phyloP scores from a whole-genome alignment of 2,329 filamentous ascomycete genomes.

The Ophiostoma angusticollis region DNA sequence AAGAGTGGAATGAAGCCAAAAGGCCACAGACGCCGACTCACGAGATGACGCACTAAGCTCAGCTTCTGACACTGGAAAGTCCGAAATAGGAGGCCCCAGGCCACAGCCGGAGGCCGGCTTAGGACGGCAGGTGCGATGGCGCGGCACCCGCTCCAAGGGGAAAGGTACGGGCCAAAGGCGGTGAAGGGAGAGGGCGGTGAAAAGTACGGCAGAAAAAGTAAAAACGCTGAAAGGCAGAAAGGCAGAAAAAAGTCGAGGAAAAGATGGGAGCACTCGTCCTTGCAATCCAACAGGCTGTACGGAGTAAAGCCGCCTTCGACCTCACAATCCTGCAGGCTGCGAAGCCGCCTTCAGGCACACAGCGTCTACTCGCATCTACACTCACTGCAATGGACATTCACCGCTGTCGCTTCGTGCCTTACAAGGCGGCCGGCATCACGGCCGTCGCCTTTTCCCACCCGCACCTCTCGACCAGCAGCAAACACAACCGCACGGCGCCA shows the following conservation, averaged over 20 bases:
- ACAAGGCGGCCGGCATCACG: slow-evolving; percentile 84
- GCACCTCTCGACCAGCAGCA: slow-evolving; percentile 29
- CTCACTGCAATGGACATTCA: slow-evolving; percentile 80
- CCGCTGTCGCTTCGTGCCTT: slow-evolving; percentile 90
- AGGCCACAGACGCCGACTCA: too few species aligned
- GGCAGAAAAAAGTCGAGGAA: not conserved
- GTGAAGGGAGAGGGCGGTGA: not conserved
- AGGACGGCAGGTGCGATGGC: not conserved
- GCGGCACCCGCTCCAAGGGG: too few species aligned
- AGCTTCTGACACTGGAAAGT: too few species aligned
- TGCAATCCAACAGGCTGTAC: not conserved
- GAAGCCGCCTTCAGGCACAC: not conserved
- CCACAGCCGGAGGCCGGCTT: too few species aligned
- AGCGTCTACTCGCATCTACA: not conserved
- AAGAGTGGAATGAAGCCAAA: too few species aligned
- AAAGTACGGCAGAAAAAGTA: not conserved
- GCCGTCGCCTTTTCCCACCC: slow-evolving; percentile 86
- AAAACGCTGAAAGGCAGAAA: not conserved
- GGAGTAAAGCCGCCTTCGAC: too few species aligned
- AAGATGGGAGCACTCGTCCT: not conserved
- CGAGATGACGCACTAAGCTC: too few species aligned
- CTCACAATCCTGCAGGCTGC: too few species aligned
- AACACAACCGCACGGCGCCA: slow-evolving; percentile 40
- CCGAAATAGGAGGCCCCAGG: too few species aligned
- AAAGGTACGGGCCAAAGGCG: not conserved